Conservation (phyloP, 768 basidiomycete species). For the Lanmaoa pseudosensibilis region DNA sequence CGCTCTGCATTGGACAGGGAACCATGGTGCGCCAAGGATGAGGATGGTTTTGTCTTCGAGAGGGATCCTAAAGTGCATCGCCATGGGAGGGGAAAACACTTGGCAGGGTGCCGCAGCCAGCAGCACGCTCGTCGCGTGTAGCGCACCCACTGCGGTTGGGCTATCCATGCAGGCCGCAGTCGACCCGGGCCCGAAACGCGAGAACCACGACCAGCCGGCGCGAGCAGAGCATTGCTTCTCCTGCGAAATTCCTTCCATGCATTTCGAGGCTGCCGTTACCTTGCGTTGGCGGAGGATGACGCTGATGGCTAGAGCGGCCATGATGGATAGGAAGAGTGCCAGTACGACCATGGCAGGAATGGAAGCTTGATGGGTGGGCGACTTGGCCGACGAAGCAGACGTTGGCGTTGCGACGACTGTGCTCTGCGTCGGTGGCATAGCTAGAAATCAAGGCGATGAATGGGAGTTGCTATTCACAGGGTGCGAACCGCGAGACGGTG, state of each 20-base stretch:
- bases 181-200: not conserved
- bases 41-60: constrained; percentile 20
- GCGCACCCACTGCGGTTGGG: constrained; percentile 21
- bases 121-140: constrained; percentile 23
- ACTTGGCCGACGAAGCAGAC: not conserved
- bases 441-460: not conserved
- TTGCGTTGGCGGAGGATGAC: constrained; percentile 24
- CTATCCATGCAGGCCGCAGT: not conserved
- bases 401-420: not conserved
- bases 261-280: not conserved
- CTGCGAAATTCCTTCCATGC: not conserved
- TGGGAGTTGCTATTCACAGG: not conserved
- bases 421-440: constrained; percentile 22
- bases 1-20: not conserved
- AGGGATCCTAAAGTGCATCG: constrained; percentile 24
- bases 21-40: constrained; percentile 22
- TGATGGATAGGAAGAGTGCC: constrained; percentile 15
- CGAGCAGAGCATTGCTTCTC: not conserved
- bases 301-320: constrained; percentile 19
- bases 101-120: constrained; percentile 30
- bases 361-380: constrained; percentile 11
- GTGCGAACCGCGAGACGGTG: not conserved
- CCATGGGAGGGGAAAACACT: constrained; percentile 20
- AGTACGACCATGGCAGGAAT: constrained; percentile 23
- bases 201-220: not conserved